Conservation (phyloP, 768 basidiomycete species). For the Termitomyces eurrhizus region DNA sequence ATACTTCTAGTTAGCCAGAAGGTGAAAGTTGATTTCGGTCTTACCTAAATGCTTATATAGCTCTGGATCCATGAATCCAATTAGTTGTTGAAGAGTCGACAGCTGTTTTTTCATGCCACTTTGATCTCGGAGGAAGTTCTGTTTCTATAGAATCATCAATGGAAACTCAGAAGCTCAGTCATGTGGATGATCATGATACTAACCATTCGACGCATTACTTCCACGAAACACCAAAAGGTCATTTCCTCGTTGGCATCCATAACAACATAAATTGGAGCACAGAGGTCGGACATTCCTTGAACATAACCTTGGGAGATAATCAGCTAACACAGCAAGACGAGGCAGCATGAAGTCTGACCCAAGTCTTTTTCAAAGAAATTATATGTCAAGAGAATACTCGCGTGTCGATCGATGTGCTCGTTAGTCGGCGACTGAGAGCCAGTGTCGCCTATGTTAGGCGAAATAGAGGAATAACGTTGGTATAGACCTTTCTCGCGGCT, state of each 20-base stretch:
- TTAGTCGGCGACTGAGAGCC: constrained; percentile 88
- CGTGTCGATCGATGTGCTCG: constrained; percentile 88
- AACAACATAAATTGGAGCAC: constrained; percentile 90
- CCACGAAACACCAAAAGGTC: constrained; percentile 96
- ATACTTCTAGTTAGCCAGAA: background rate
- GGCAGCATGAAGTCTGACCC: constrained; percentile 45
- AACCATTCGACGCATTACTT: constrained; percentile 95
- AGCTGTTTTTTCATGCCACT: constrained; percentile 97
- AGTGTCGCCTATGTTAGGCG: constrained; percentile 65
- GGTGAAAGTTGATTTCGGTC: background rate
- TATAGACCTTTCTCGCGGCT: constrained; percentile 56
- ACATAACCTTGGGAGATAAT: constrained; percentile 70
- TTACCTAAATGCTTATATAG: constrained; percentile 86
- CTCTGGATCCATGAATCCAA: constrained; percentile 93
- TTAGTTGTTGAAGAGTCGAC: constrained; percentile 82
- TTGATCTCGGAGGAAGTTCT: constrained; percentile 94
- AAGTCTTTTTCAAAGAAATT: constrained; percentile 87
- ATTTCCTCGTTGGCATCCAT: constrained; percentile 85
- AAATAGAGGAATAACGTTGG: constrained; percentile 66
- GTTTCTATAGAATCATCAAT: constrained; percentile 52
- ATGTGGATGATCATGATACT: constrained; percentile 20
- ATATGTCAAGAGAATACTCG: constrained; percentile 84
- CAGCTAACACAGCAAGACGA: constrained; percentile 3
- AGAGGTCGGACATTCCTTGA: constrained; percentile 98
- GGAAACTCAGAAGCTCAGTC: constrained; percentile 3